Evolutionary conservation across 176 grass and related monocot species (phyloP).

Genomic region (Phragmites australis): DNA sequence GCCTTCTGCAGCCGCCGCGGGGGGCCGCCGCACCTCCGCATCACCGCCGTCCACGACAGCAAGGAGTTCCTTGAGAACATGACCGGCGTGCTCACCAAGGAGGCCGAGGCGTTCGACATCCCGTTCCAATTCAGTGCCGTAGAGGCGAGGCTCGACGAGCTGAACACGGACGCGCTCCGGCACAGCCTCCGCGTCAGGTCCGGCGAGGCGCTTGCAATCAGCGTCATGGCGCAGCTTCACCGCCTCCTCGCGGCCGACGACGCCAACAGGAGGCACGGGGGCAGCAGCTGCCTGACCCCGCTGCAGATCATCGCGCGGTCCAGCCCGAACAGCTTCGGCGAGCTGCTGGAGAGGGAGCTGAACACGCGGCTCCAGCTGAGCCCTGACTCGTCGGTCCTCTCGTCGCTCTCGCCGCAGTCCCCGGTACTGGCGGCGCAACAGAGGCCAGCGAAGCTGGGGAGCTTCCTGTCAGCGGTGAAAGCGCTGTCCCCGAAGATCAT

Average conservation of each 20-base stretch:
- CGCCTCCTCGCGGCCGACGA: slow-evolving; percentile 45
- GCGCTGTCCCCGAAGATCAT: slow-evolving; percentile 34
- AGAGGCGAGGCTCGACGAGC: slow-evolving; percentile 43
- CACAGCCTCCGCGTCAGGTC: slow-evolving; percentile 40
- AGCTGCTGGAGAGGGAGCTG: slow-evolving; percentile 42
- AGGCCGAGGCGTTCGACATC: slow-evolving; percentile 60
- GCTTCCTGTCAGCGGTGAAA: slow-evolving; percentile 27
- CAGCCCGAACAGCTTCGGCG: slow-evolving; percentile 51
- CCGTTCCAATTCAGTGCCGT: slow-evolving; percentile 55
- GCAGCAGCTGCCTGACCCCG: slow-evolving; percentile 32
- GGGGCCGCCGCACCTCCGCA: slow-evolving; percentile 48
- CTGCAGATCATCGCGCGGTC: slow-evolving; percentile 48
- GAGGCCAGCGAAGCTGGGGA: slow-evolving; percentile 24
- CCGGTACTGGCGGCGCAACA: neutral
- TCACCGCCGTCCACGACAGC: slow-evolving; percentile 37
- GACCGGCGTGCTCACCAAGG: slow-evolving; percentile 43
- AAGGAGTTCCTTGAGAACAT: slow-evolving; percentile 38
- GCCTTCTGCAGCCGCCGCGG: slow-evolving; percentile 49
- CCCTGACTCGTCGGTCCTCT: slow-evolving; percentile 35
- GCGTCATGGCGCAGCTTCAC: slow-evolving; percentile 57
- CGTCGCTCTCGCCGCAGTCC: slow-evolving; percentile 22
- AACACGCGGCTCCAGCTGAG: slow-evolving; percentile 59
- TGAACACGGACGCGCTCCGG: slow-evolving; percentile 32
- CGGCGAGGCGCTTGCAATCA: slow-evolving; percentile 62
- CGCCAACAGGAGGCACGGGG: neutral